Percentiles rank a stretch among this genome's conserved stretches.
Evolutionary conservation across 805 yeast genomes (phyloP).

Genomic region (Kurtzmaniella fragi): DNA sequence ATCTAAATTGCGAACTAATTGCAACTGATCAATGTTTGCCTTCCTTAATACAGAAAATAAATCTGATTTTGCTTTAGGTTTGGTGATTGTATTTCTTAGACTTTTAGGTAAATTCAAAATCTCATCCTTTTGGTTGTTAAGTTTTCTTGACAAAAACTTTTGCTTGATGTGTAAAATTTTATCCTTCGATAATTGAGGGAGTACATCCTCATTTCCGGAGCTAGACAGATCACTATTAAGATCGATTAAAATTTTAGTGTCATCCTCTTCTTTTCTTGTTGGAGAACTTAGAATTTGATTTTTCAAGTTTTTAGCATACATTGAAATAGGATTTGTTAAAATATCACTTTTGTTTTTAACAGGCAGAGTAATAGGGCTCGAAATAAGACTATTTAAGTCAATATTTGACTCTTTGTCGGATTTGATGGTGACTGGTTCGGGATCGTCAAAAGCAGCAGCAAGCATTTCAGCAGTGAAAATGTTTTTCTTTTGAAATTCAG

Average conservation of each 20-base stretch:
- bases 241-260: slow-evolving; percentile 9
- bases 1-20: slow-evolving; percentile 14
- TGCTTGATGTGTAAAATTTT: slow-evolving; percentile 26
- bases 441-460: slow-evolving; percentile 27
- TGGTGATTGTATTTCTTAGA: slow-evolving; percentile 11
- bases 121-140: slow-evolving; percentile 5
- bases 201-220: slow-evolving; percentile 15
- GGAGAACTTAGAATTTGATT: slow-evolving; percentile 23
- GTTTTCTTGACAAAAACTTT: slow-evolving; percentile 22
- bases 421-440: slow-evolving; percentile 7
- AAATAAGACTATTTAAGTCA: slow-evolving; percentile 6
- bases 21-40: slow-evolving; percentile 43
- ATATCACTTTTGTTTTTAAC: slow-evolving; percentile 3
- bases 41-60: slow-evolving; percentile 33
- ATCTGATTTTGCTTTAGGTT: slow-evolving; percentile 5
- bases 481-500: slow-evolving; percentile 20
- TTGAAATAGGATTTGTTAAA: slow-evolving; percentile 26
- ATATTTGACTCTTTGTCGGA: slow-evolving; percentile 7
- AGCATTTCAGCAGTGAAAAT: slow-evolving; percentile 26
- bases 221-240: slow-evolving; percentile 24
- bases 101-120: slow-evolving; percentile 8
- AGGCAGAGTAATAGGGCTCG: slow-evolving; percentile 33
- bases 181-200: slow-evolving; percentile 30
- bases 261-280: slow-evolving; percentile 8
- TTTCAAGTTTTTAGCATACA: slow-evolving; percentile 29